phyloP scores from a whole-genome alignment of 208 protist genomes.

The Lotmaria passim region DNA sequence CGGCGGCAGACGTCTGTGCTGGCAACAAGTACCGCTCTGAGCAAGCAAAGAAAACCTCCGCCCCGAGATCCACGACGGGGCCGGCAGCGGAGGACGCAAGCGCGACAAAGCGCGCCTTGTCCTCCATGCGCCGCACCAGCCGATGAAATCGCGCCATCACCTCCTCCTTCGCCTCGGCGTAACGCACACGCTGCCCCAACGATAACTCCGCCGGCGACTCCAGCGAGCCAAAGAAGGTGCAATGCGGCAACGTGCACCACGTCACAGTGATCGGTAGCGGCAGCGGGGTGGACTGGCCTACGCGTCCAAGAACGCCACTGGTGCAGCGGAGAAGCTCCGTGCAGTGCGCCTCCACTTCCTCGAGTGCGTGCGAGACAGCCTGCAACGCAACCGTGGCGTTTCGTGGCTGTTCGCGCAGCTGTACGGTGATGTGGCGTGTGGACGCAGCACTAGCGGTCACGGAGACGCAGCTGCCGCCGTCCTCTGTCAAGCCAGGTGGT shows the following conservation, averaged over 20 bases:
- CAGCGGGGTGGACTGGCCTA: too few species aligned
- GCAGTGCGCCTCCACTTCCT: constrained; percentile 24
- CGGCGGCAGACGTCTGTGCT: neutral
- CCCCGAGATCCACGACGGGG: constrained; percentile 64
- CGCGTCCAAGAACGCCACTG: neutral
- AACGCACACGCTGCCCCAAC: constrained; percentile 38
- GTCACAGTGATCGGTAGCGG: constrained; percentile 5
- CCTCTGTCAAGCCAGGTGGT: neutral
- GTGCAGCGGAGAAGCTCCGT: neutral
- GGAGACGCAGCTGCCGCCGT: constrained; percentile 10
- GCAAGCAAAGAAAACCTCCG: constrained; percentile 84
- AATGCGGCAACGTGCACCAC: constrained; percentile 40
- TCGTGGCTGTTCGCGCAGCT: constrained; percentile 25
- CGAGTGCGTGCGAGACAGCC: constrained; percentile 20
- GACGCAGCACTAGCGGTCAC: constrained; percentile 2
- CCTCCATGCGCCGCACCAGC: constrained; percentile 30
- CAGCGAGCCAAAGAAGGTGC: constrained; percentile 54
- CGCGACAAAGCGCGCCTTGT: constrained; percentile 39
- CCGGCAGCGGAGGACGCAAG: constrained; percentile 29
- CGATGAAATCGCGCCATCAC: constrained; percentile 45
- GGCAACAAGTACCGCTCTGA: constrained; percentile 31
- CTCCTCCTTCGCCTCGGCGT: constrained; percentile 40
- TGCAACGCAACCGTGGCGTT: constrained; percentile 15
- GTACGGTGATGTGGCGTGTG: constrained; percentile 20
- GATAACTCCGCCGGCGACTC: constrained; percentile 56